These are phyloP conservation scores for Amanita molliuscula DNA, from an alignment of 768 basidiomycete genomes.

Conservation along the genomic window DNA sequence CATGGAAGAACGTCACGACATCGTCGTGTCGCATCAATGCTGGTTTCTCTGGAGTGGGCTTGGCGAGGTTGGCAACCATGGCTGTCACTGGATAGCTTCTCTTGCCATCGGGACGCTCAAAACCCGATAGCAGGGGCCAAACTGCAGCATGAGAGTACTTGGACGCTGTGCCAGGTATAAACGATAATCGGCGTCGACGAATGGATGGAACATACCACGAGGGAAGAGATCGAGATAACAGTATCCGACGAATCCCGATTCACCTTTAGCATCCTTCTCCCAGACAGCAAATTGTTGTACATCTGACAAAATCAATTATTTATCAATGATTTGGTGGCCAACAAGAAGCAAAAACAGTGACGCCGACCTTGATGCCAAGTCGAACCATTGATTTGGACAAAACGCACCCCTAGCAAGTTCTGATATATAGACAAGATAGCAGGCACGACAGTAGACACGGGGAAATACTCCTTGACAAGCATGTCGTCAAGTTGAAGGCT, in stretches of 20 bases:
- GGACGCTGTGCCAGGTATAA: constrained; percentile 28
- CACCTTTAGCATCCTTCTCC: constrained; percentile 67
- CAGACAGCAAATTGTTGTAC: constrained; percentile 81
- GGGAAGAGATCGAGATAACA: constrained; percentile 87
- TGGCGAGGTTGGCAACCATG: constrained; percentile 90
- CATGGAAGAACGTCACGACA: constrained; percentile 88
- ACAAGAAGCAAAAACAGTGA: background rate
- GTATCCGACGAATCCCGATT: constrained; percentile 69
- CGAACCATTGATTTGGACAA: constrained; percentile 49
- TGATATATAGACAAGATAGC: constrained; percentile 80
- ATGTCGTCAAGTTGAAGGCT: constrained; percentile 64
- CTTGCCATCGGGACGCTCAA: constrained; percentile 41
- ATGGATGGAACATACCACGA: constrained; percentile 38
- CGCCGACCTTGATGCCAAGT: constrained; percentile 73
- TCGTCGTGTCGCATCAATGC: constrained; percentile 84
- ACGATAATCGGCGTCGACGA: background rate
- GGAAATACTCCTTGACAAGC: constrained; percentile 84
- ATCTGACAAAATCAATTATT: constrained; percentile 28
- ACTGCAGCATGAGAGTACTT: constrained; percentile 88
- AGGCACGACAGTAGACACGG: constrained; percentile 74
- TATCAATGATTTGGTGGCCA: background rate
- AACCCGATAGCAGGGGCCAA: constrained; percentile 67
- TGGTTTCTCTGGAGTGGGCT: constrained; percentile 69
- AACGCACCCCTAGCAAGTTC: constrained; percentile 66
- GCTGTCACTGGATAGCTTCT: constrained; percentile 66